These are phyloP conservation scores for Jackrogersella multiformis DNA, from an alignment of 495 filamentous ascomycete genomes.

Conservation along the genomic window DNA sequence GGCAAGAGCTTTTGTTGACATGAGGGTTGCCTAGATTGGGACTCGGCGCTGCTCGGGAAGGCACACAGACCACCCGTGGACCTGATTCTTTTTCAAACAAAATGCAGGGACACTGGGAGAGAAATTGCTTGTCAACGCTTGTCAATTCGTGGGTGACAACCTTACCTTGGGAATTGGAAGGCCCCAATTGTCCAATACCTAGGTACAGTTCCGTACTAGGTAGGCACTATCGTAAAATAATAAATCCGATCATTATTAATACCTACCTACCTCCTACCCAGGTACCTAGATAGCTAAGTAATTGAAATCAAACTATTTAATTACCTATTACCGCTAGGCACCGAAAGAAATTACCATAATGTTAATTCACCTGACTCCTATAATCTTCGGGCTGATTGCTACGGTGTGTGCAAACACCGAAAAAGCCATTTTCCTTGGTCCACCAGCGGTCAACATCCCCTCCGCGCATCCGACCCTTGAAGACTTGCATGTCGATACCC, in stretches of 20 bases:
- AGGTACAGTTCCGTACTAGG: too few species aligned
- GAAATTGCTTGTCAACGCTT: not conserved
- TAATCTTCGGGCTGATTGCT: slow-evolving; percentile 23
- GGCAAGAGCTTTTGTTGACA: slow-evolving; percentile 39
- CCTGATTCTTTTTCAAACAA: too few species aligned
- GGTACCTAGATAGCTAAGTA: not conserved
- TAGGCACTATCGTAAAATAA: too few species aligned
- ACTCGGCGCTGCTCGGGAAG: slow-evolving; percentile 22
- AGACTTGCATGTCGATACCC: slow-evolving; percentile 69
- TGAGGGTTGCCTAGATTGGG: slow-evolving; percentile 33
- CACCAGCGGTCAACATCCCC: slow-evolving; percentile 62
- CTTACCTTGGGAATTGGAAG: too few species aligned
- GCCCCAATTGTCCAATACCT: slow-evolving; percentile 34
- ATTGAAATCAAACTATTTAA: not conserved
- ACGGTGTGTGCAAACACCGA: slow-evolving; percentile 75
- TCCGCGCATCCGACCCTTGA: slow-evolving; percentile 66
- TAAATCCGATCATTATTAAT: slow-evolving; percentile 25
- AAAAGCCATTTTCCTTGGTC: slow-evolving; percentile 88
- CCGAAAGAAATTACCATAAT: slow-evolving; percentile 24
- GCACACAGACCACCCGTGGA: slow-evolving; percentile 34
- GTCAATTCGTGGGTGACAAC: slow-evolving; percentile 8
- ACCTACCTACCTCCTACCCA: too few species aligned
- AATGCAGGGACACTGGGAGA: slow-evolving; percentile 24
- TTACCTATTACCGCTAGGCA: not conserved
- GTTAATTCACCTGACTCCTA: slow-evolving; percentile 15